Evolutionary conservation across 1,284 basidiomycete species (phyloP).

Genomic region (Omphalotus olearius): DNA sequence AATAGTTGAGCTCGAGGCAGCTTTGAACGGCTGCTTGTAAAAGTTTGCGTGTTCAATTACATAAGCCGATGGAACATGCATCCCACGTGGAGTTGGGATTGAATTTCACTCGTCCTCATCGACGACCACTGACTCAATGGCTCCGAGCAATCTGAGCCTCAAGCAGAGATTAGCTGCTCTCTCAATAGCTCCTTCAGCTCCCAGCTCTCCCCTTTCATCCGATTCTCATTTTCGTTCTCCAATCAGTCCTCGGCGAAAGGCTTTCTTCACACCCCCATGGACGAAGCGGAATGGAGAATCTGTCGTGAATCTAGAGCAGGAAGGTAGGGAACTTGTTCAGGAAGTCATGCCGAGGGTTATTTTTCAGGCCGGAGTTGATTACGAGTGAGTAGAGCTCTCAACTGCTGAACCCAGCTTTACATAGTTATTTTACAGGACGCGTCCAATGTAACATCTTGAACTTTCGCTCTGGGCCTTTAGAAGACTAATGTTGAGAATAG

Average conservation of each 20-base stretch:
- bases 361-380: slow-evolving; percentile 85
- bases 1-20: too few relatives aligned
- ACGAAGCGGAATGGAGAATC: slow-evolving; percentile 23
- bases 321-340: slow-evolving; percentile 47
- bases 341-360: slow-evolving; percentile 69
- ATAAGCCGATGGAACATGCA: too few relatives aligned
- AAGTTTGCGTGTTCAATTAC: too few relatives aligned
- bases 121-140: not conserved
- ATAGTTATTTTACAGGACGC: slow-evolving; percentile 47
- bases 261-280: slow-evolving; percentile 37
- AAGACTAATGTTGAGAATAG: slow-evolving; percentile 29
- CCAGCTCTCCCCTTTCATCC: slow-evolving; percentile 31
- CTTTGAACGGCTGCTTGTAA: too few relatives aligned
- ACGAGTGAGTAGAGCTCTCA: slow-evolving; percentile 57
- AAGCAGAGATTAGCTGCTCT: slow-evolving; percentile 60
- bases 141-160: slow-evolving; percentile 31
- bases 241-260: slow-evolving; percentile 26
- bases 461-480: slow-evolving; percentile 3
- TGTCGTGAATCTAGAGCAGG: slow-evolving; percentile 16
- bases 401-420: slow-evolving; percentile 10
- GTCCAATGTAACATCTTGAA: slow-evolving; percentile 65
- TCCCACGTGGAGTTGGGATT: not conserved
- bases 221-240: slow-evolving; percentile 20
- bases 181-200: slow-evolving; percentile 43
- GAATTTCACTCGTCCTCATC: not conserved